phyloP scores from a whole-genome alignment of 352 stramenopile genomes.

The Pythium plurisporium region DNA sequence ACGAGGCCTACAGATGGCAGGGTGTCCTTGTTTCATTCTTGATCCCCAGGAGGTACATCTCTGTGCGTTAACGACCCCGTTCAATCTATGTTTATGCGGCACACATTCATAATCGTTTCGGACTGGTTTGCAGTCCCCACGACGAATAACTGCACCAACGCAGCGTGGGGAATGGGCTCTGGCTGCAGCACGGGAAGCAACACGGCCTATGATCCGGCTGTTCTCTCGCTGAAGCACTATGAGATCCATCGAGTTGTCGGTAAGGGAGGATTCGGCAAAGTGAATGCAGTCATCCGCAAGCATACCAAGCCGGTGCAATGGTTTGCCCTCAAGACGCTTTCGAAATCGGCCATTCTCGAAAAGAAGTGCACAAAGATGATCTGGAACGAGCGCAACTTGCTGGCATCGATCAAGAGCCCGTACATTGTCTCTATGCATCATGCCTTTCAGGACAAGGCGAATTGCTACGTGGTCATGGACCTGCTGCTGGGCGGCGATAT shows the following conservation, averaged over 20 bases:
- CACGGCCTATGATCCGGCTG: slow-evolving; percentile 28
- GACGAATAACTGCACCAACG: too few relatives aligned
- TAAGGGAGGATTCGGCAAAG: slow-evolving; percentile 68
- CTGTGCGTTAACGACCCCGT: too few relatives aligned
- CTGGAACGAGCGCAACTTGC: slow-evolving; percentile 71
- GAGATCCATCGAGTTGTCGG: slow-evolving; percentile 66
- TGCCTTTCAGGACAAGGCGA: slow-evolving; percentile 56
- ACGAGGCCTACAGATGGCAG: background rate
- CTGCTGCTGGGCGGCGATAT: slow-evolving; percentile 67
- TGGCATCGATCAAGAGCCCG: slow-evolving; percentile 42
- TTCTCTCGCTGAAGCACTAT: slow-evolving; percentile 54
- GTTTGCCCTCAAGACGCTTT: slow-evolving; percentile 73
- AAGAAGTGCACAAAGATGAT: slow-evolving; percentile 68
- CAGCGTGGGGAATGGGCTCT: slow-evolving; percentile 42
- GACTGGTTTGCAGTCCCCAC: too few relatives aligned
- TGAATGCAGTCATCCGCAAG: slow-evolving; percentile 68
- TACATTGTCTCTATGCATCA: slow-evolving; percentile 63
- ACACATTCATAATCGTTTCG: too few relatives aligned
- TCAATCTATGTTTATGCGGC: background rate
- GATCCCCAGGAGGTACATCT: too few relatives aligned
- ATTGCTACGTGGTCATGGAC: slow-evolving; percentile 81
- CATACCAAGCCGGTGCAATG: slow-evolving; percentile 42
- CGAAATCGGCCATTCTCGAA: slow-evolving; percentile 50
- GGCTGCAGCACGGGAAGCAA: slow-evolving; percentile 28
- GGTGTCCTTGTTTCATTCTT: too few relatives aligned